Evolutionary conservation across 2,329 filamentous ascomycete genomes (phyloP).

Genomic region (Thielaviopsis cerberus): DNA sequence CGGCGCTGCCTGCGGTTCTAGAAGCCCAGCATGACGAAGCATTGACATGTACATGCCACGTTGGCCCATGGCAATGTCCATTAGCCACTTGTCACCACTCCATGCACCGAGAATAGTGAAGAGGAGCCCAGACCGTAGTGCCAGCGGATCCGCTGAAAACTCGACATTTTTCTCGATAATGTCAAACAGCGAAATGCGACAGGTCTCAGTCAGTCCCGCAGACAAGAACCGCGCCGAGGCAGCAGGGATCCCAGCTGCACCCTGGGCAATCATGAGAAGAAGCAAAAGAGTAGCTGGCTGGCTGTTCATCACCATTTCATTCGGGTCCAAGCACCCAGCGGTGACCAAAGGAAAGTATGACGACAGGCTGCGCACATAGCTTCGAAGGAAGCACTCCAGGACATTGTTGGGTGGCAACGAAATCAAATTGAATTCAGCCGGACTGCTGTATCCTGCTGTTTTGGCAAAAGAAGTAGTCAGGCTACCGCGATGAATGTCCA

Average conservation of each 20-base stretch:
- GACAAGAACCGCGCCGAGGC: conserved; percentile 47
- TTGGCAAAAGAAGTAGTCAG: background rate
- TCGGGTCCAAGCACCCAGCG: conserved; percentile 42
- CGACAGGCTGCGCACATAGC: conserved; percentile 46
- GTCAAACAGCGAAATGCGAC: conserved; percentile 53
- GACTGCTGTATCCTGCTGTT: conserved; percentile 25
- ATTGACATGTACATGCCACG: conserved; percentile 56
- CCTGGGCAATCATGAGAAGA: conserved; percentile 54
- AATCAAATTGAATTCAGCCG: conserved; percentile 41
- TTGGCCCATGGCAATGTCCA: conserved; percentile 60
- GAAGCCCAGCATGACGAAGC: conserved; percentile 49
- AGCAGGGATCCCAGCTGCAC: conserved; percentile 46
- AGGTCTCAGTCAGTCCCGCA: conserved; percentile 49
- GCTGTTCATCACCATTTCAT: conserved; percentile 48
- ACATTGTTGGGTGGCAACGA: conserved; percentile 47
- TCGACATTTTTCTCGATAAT: conserved; percentile 54
- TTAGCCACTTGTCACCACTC: conserved; percentile 62
- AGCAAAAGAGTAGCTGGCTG: conserved; percentile 47
- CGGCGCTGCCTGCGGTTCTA: conserved; percentile 28
- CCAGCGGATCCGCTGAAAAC: conserved; percentile 44
- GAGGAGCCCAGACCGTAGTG: conserved; percentile 45
- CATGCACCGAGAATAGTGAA: conserved; percentile 51
- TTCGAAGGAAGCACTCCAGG: conserved; percentile 47
- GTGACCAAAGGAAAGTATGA: conserved; percentile 47
- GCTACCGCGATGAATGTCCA: conserved; percentile 43